Conservation (phyloP, 108 stramenopile species). For the Chaetoceros muelleri region DNA sequence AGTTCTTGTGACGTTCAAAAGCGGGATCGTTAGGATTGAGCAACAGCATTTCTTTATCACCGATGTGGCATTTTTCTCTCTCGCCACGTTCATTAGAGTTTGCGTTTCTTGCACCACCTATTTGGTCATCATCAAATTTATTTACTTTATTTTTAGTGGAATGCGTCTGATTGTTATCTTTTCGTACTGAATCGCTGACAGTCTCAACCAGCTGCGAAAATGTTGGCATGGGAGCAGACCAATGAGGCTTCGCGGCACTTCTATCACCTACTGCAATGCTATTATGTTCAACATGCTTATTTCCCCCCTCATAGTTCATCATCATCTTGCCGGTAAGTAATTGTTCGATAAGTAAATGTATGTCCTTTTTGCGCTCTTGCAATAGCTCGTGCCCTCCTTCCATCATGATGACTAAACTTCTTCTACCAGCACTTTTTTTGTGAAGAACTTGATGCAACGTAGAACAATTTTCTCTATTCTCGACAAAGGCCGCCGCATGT, state of each 20-base stretch:
- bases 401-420: constrained; percentile 67
- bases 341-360: constrained; percentile 59
- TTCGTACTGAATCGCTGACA: background rate
- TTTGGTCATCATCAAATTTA: background rate
- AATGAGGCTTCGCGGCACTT: background rate
- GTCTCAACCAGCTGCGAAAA: background rate
- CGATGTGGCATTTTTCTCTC: too few relatives aligned
- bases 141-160: background rate
- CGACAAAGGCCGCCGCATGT: constrained; percentile 59
- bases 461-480: constrained; percentile 37
- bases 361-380: constrained; percentile 64
- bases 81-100: background rate
- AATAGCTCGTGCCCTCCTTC: constrained; percentile 80
- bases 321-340: constrained; percentile 46
- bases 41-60: constrained; percentile 1
- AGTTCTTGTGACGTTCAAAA: constrained; percentile 43
- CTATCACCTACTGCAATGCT: background rate
- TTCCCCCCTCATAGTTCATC: too few relatives aligned
- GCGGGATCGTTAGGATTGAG: constrained; percentile 36
- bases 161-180: background rate
- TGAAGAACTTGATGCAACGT: constrained; percentile 45
- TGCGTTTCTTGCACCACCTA: background rate
- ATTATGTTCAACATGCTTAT: too few relatives aligned
- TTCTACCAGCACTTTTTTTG: constrained; percentile 25
- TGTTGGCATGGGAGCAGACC: background rate